A percentile compares a stretch with the other conserved stretches of the same genome.
Conservation (phyloP, 352 stramenopile species). For the Pythium aristosporum region DNA sequence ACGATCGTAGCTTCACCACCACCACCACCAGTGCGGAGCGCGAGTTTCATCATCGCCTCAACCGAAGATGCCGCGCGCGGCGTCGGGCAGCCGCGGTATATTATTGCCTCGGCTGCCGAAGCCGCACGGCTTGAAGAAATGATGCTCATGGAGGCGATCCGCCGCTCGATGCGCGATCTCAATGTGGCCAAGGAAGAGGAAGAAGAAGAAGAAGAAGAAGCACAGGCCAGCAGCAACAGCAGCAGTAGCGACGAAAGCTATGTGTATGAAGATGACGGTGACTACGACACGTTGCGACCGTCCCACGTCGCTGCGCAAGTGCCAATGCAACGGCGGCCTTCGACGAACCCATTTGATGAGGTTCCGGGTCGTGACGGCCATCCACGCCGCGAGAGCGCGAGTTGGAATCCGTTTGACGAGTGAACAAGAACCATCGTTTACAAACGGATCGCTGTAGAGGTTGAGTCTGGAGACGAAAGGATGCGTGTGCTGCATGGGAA, state of each 20-base stretch:
- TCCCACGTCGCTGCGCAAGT: neutral
- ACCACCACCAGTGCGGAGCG: neutral
- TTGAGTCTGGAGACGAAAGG: neutral
- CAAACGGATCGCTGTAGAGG: neutral
- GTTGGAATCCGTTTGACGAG: slow-evolving; percentile 25
- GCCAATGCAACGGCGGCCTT: slow-evolving; percentile 14
- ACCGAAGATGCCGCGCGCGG: slow-evolving; percentile 25
- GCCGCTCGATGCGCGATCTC: slow-evolving; percentile 71
- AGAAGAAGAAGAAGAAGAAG: slow-evolving; percentile 7
- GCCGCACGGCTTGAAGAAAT: slow-evolving; percentile 69
- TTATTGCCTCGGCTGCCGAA: slow-evolving; percentile 45
- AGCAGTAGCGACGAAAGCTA: neutral
- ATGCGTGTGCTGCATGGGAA: slow-evolving; percentile 18
- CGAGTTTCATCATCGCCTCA: slow-evolving; percentile 27
- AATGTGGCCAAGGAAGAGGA: slow-evolving; percentile 38
- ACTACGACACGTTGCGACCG: slow-evolving; percentile 17
- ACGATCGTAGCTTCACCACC: slow-evolving; percentile 13
- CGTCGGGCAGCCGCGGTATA: slow-evolving; percentile 24
- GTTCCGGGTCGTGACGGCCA: neutral
- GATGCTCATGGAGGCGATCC: slow-evolving; percentile 83
- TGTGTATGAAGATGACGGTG: slow-evolving; percentile 7
- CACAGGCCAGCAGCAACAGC: neutral
- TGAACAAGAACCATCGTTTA: neutral
- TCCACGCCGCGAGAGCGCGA: slow-evolving; percentile 17
- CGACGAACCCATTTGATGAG: slow-evolving; percentile 27